Evolutionary conservation across 2,329 filamentous ascomycete species (phyloP).

Genomic region (Exophiala oligosperma): DNA sequence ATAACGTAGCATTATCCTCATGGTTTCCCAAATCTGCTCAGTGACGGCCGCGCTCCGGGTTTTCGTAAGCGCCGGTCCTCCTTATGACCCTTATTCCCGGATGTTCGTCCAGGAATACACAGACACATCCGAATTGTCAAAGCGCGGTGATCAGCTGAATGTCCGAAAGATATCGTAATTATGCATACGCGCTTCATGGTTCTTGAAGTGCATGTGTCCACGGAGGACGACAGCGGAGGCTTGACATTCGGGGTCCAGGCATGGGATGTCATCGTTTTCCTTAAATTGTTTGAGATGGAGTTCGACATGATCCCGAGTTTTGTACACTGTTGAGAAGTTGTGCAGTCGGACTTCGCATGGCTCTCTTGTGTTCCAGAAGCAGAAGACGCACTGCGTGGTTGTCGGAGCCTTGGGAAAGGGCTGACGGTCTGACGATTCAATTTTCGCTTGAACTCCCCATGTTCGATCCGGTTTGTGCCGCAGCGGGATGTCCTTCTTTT

Average conservation of each 20-base stretch:
- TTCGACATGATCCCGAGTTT: constrained; percentile 10
- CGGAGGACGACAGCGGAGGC: constrained; percentile 2
- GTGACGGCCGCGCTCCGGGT: too few relatives aligned
- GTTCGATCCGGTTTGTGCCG: constrained; percentile 8
- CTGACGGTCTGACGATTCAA: neutral
- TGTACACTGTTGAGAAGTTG: constrained; percentile 10
- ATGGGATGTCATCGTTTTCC: neutral
- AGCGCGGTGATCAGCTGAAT: too few relatives aligned
- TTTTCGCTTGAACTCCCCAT: neutral
- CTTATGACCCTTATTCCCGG: too few relatives aligned
- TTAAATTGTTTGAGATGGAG: constrained; percentile 9
- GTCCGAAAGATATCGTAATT: constrained; percentile 14
- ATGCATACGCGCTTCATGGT: constrained; percentile 6
- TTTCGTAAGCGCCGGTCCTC: too few relatives aligned
- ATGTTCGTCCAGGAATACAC: too few relatives aligned
- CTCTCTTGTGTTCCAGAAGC: constrained; percentile 11
- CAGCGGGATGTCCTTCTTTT: constrained; percentile 9
- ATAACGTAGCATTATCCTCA: too few relatives aligned
- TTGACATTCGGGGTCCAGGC: constrained; percentile 9
- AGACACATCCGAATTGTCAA: too few relatives aligned
- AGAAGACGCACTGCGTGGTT: constrained; percentile 11
- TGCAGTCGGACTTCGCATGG: constrained; percentile 5
- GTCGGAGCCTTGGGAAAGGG: constrained; percentile 9
- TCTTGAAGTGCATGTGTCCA: constrained; percentile 12
- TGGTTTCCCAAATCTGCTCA: too few relatives aligned